Evolutionary conservation across 495 filamentous ascomycete species (phyloP).

Genomic region (Bacidia rubella): DNA sequence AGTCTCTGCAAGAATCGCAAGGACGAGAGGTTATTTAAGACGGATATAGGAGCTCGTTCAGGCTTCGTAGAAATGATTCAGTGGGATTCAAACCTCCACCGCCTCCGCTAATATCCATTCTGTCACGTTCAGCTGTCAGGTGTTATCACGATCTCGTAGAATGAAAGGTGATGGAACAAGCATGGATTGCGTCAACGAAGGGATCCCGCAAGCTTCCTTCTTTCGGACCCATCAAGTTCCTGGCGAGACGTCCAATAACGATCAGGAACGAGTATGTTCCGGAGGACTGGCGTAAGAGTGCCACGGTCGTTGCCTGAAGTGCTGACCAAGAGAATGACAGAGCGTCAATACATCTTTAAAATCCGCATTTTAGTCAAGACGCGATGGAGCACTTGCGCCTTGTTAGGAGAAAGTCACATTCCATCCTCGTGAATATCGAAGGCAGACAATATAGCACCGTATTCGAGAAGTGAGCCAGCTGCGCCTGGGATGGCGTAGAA

Average conservation of each 20-base stretch:
- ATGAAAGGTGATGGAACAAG: too few species aligned
- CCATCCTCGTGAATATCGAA: neutral
- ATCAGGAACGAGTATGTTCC: too few species aligned
- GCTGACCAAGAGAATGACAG: neutral
- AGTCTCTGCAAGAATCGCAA: neutral
- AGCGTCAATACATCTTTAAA: neutral
- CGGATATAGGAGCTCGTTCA: neutral
- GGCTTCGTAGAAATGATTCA: neutral
- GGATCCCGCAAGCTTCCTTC: too few species aligned
- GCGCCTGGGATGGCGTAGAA: neutral
- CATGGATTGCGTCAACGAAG: too few species aligned
- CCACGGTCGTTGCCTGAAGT: neutral
- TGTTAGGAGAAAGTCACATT: neutral
- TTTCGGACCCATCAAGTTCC: too few species aligned
- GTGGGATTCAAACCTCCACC: neutral
- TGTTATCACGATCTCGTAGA: neutral
- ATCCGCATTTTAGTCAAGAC: neutral
- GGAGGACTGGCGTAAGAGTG: neutral
- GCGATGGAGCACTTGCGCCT: neutral
- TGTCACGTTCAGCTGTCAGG: neutral
- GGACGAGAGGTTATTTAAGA: neutral
- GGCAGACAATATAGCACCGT: neutral
- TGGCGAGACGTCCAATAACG: too few species aligned
- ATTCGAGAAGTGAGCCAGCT: neutral
- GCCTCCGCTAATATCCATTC: neutral